Conservation (phyloP, 768 basidiomycete genomes). For the Mrakia blollopis region DNA sequence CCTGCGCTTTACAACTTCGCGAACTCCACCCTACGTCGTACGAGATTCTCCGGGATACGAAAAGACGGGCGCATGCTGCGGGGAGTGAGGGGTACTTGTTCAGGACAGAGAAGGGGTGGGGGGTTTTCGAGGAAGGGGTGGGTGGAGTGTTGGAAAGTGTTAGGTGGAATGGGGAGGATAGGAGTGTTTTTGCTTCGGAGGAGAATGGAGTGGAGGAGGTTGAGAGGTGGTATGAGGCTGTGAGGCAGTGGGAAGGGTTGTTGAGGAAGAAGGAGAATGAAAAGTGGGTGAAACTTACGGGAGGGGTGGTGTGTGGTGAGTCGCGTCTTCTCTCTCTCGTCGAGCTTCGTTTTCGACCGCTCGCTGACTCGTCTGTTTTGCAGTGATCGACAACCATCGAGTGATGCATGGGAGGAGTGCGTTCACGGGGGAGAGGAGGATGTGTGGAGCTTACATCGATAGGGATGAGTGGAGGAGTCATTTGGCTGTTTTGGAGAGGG, state of each 20-base stretch:
- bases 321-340: neutral
- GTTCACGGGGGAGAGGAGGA: conserved; percentile 72
- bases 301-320: conserved; percentile 80
- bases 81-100: conserved; percentile 56
- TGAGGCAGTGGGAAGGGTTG: conserved; percentile 68
- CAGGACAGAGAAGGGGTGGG: conserved; percentile 49
- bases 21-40: conserved; percentile 68
- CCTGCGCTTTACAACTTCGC: conserved; percentile 73
- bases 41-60: conserved; percentile 59
- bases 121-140: conserved; percentile 61
- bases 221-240: conserved; percentile 81
- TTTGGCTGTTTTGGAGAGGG: conserved; percentile 14
- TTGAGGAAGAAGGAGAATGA: conserved; percentile 76
- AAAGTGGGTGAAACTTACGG: conserved; percentile 83
- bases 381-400: conserved; percentile 32
- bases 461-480: conserved; percentile 62
- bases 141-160: conserved; percentile 67
- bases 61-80: conserved; percentile 79
- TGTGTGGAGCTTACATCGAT: conserved; percentile 95
- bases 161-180: conserved; percentile 91
- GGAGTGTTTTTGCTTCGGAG: conserved; percentile 60
- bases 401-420: conserved; percentile 23
- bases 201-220: conserved; percentile 50
- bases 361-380: neutral
- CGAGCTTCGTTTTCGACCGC: neutral